These are phyloP conservation scores for Colletotrichum falcatum DNA, from an alignment of 2,329 filamentous ascomycete genomes.

Conservation along the genomic window DNA sequence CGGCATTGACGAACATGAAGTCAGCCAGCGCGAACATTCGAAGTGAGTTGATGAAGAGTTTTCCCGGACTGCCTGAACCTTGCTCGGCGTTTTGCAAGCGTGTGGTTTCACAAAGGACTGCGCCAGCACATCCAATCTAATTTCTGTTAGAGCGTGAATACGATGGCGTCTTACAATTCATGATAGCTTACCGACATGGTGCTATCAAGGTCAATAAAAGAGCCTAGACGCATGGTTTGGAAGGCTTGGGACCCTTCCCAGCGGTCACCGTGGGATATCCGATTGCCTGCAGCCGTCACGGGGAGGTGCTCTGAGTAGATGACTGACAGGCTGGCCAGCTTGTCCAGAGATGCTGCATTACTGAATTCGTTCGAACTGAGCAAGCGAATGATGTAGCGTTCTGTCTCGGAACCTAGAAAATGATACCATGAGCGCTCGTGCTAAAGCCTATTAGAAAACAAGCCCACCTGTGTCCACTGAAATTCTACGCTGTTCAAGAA, in stretches of 20 bases:
- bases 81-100: conserved; percentile 51
- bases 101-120: conserved; percentile 82
- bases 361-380: conserved; percentile 80
- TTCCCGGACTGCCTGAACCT: neutral
- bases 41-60: conserved; percentile 52
- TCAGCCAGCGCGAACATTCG: conserved; percentile 79
- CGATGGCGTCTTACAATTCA: neutral
- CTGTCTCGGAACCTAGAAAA: conserved; percentile 5
- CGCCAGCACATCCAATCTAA: conserved; percentile 85
- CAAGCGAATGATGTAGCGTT: conserved; percentile 66
- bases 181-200: conserved; percentile 68
- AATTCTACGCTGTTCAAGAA: conserved; percentile 45
- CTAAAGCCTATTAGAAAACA: neutral
- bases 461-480: conserved; percentile 34
- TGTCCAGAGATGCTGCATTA: conserved; percentile 73
- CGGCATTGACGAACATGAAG: conserved; percentile 82
- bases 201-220: conserved; percentile 80
- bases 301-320: conserved; percentile 5
- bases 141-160: neutral
- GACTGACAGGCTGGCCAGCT: conserved; percentile 71
- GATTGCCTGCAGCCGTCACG: neutral
- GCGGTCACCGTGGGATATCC: conserved; percentile 42
- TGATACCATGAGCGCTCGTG: neutral
- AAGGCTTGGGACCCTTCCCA: conserved; percentile 65
- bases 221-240: conserved; percentile 75